Evolutionary conservation across 2,329 filamentous ascomycete genomes (phyloP), one percentile per base, ranked within the genome.

Genomic region (Apiospora sp.): DNA sequence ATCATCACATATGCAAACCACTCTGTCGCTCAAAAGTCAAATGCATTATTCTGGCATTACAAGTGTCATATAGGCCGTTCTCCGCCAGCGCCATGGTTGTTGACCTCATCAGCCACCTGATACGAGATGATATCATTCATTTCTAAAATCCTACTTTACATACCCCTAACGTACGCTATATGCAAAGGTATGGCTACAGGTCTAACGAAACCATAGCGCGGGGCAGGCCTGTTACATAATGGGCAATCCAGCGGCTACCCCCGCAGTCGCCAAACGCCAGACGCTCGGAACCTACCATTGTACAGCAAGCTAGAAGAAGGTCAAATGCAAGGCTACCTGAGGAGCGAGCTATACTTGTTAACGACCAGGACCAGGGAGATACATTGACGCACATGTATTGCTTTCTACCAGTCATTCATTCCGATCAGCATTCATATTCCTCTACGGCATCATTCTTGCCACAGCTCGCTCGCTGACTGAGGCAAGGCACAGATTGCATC

Each of bases 211-310:
- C 54, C 16, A 61, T 61, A 61, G 54, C 54, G 54, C 54, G 54
- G 54, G 51, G 54, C 54, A 61, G 37, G 51, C 30, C 19, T 6
- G 54, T 61, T 61, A 61, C 54, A 61, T 61, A 37, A 37, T 37
- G 54, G 54, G 54, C 54, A 34, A 37, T 34, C 14, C 58, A 64
- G 54, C 34, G 8, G 58, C 34, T 64, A n/a, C 19, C 58, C 58
- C 58, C 34, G 19, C 58, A 64, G 10, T 64, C 58, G 10, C 51
- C 51, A 41, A 64, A 64, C 58, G 34, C 34, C 58, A 37, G 34
- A n/a, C 58, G 58, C 58, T 64, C 58, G 58, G 58, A n/a, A 64
- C 58, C 58, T 64, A 64, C 58, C 58, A 24, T n/a, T 37, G 30
- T 61, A 24, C 58, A 64, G 58, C n/a, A 22, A 34, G 54, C 37